Evolutionary conservation across 75 land plant species (phyloP), one percentile per base, ranked within the genome.

Genomic region (Pseudotsuga menziesii): DNA sequence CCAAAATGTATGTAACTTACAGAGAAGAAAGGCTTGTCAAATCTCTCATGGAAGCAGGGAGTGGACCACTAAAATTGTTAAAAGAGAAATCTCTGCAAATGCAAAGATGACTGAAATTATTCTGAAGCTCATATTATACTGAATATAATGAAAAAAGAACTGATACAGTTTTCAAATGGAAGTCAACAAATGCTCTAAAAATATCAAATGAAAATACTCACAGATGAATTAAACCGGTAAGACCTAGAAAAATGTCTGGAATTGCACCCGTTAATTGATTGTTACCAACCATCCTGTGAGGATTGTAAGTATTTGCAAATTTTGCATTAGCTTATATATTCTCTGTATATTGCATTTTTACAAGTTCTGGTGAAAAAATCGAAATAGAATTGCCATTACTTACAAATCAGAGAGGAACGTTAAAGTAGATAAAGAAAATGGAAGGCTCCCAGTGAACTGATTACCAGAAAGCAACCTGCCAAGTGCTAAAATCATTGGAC

Each of bases 231-330:
- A 89, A 73, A 57, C 74, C 77, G 8, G 58, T 36, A 71, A 93
- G 83, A 58, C 57, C 74, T 32, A 81, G 79, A 79, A 96, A 86
- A 54, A 87, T 77, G 82, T 88, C 93, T 39, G 96, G 96, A 73
- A 96, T 80, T 56, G 57, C 74, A 72, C 92, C 96, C 57, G 75
- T 80, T 35, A 96, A 75, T 63, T 64, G 77, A 81, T 96, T 96
- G 61, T 80, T 73, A 77, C 78, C 84, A 17, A 96, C 76, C 56
- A 87, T 85, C 83, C 97, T 93, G 84, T 61, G 23, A 75, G 15
- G 19, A 57, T 73, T 35, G 52, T 57, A 75, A 4, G 20, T 2
- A 1, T 61, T 55, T 55, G n/a, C n/a, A n/a, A n/a, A n/a, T n/a
- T n/a, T n/a, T n/a, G 23, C 57, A 73, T 52, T 44, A 54, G 29